Evolutionary conservation across 2,329 filamentous ascomycete genomes (phyloP).

Genomic region (Aspergillus costaricaensis): DNA sequence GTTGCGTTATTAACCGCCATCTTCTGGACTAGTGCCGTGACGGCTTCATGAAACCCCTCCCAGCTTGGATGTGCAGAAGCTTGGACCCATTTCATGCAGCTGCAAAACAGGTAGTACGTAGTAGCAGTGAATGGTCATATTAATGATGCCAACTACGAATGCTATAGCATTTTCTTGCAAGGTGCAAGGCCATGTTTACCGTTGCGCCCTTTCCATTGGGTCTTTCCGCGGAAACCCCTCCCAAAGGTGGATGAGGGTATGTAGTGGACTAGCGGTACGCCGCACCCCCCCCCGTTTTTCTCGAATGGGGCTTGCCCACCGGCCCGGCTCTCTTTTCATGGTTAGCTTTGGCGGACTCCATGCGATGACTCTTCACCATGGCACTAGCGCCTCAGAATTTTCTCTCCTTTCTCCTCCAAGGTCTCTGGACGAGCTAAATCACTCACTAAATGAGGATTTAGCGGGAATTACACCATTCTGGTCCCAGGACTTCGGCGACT

Average conservation of each 20-base stretch:
- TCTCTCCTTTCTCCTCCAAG: constrained; percentile 4
- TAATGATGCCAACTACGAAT: background rate
- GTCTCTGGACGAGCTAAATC: background rate
- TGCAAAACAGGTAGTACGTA: background rate
- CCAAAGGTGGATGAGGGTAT: background rate
- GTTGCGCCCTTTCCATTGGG: constrained; percentile 6
- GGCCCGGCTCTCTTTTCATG: constrained; percentile 1
- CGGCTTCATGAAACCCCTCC: background rate
- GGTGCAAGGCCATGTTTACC: constrained; percentile 4
- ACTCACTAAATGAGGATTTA: background rate
- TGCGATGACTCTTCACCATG: constrained; percentile 6
- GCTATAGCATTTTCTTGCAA: background rate
- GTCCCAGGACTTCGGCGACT: constrained; percentile 8
- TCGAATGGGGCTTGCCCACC: background rate
- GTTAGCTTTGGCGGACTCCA: constrained; percentile 1
- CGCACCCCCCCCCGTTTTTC: background rate
- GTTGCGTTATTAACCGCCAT: constrained; percentile 1
- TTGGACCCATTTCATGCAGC: background rate
- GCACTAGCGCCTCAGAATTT: constrained; percentile 10
- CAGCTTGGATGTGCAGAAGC: constrained; percentile 1
- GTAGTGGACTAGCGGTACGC: background rate
- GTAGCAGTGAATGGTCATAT: background rate
- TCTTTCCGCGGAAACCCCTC: constrained; percentile 18
- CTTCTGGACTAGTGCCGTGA: background rate
- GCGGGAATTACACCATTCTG: background rate